A percentile compares a stretch with the other conserved stretches of the same genome.
phyloP scores from a whole-genome alignment of 345 rosid species.

The Syzygium aqueum region DNA sequence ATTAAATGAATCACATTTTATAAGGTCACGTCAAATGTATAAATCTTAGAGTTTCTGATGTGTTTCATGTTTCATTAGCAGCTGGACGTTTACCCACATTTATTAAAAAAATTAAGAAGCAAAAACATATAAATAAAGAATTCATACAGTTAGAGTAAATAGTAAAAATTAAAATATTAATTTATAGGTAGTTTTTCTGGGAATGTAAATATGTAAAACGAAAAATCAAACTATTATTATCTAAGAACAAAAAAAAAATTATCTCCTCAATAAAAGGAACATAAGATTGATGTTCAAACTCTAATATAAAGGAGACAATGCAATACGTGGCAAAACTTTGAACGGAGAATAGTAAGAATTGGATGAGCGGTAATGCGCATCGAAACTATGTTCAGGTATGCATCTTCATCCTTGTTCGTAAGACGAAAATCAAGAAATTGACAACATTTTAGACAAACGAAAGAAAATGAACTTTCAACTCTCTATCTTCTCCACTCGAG shows the following conservation, averaged over 20 bases:
- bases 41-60: not conserved
- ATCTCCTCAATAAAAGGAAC: not conserved
- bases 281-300: not conserved
- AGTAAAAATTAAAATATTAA: not conserved
- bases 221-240: not conserved
- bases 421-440: not conserved
- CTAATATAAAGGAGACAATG: not conserved
- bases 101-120: not conserved
- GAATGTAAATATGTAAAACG: not conserved
- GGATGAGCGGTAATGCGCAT: not conserved
- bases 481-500: too few species aligned
- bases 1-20: not conserved
- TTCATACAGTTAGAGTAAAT: not conserved
- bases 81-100: not conserved
- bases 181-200: not conserved
- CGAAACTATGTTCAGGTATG: not conserved
- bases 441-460: not conserved
- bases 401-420: not conserved
- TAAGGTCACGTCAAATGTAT: not conserved
- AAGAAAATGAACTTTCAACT: not conserved
- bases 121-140: too few species aligned
- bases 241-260: not conserved
- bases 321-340: not conserved
- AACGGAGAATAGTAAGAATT: not conserved
- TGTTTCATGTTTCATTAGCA: not conserved